Percentiles rank a stretch among this genome's conserved stretches.
These are phyloP conservation scores for Avena insularis DNA, from an alignment of 176 grass and related monocot genomes.

Conservation along the genomic window DNA sequence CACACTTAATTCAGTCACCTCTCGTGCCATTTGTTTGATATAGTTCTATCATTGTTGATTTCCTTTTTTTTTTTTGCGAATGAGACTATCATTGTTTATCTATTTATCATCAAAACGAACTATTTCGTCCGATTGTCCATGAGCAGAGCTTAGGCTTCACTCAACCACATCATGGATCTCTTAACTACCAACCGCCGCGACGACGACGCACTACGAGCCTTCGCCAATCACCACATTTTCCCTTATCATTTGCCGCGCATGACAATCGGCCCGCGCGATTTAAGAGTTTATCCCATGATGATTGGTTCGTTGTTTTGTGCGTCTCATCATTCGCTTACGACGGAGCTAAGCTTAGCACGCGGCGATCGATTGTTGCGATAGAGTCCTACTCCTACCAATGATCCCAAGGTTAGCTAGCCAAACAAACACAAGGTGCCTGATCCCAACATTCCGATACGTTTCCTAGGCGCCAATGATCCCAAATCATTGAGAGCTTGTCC, in stretches of 20 bases:
- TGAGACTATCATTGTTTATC: too few species aligned
- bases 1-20: neutral
- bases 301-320: neutral
- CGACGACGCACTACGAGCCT: neutral
- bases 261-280: conserved; percentile 17
- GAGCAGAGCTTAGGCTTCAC: conserved; percentile 40
- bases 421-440: neutral
- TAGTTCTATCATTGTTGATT: too few species aligned
- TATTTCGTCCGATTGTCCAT: neutral
- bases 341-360: neutral
- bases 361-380: neutral
- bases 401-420: neutral
- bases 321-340: conserved; percentile 21
- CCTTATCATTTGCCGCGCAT: neutral
- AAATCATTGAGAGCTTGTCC: neutral
- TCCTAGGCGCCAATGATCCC: neutral
- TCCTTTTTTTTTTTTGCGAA: too few species aligned
- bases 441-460: neutral
- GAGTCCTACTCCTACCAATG: too few species aligned
- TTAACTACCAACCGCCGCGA: conserved; percentile 43
- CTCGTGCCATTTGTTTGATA: too few species aligned
- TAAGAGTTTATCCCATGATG: neutral
- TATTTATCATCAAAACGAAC: neutral
- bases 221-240: neutral
- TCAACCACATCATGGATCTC: conserved; percentile 22